These are phyloP conservation scores for Yarrowia keelungensis DNA, from an alignment of 805 yeast species.

Conservation along the genomic window DNA sequence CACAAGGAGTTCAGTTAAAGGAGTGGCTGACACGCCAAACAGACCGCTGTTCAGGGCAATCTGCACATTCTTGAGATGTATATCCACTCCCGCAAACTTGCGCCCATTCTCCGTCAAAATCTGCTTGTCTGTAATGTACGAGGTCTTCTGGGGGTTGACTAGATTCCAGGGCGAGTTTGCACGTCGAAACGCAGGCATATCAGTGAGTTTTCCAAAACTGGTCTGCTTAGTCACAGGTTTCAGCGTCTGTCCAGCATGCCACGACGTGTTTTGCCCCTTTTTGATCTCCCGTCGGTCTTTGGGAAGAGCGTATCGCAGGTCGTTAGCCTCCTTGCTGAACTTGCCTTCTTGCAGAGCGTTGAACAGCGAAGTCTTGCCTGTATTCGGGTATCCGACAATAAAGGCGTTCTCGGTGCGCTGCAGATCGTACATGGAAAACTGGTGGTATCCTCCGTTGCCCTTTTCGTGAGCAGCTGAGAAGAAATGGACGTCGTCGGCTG, in stretches of 20 bases:
- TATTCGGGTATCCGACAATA: conserved; percentile 22
- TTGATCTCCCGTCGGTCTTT: not conserved
- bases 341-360: conserved; percentile 1
- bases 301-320: conserved; percentile 2
- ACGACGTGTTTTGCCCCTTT: conserved; percentile 20
- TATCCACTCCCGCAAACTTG: conserved; percentile 5
- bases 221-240: not conserved
- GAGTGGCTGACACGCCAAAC: not conserved
- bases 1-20: not conserved
- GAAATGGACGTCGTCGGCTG: conserved; percentile 14
- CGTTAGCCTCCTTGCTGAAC: not conserved
- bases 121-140: conserved; percentile 26
- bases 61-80: not conserved
- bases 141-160: not conserved
- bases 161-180: conserved; percentile 22
- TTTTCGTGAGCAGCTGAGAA: conserved; percentile 22
- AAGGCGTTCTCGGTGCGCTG: conserved; percentile 2
- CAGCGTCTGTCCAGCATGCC: conserved; percentile 21
- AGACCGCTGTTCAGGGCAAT: conserved; percentile 9
- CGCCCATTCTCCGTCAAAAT: conserved; percentile 14
- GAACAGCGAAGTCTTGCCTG: conserved; percentile 26
- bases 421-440: conserved; percentile 13
- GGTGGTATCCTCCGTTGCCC: not conserved
- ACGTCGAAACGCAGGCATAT: conserved; percentile 19
- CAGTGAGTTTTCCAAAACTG: not conserved